These are phyloP conservation scores for Colletotrichum sp. DNA, from an alignment of 2,329 filamentous ascomycete species.

Conservation along the genomic window DNA sequence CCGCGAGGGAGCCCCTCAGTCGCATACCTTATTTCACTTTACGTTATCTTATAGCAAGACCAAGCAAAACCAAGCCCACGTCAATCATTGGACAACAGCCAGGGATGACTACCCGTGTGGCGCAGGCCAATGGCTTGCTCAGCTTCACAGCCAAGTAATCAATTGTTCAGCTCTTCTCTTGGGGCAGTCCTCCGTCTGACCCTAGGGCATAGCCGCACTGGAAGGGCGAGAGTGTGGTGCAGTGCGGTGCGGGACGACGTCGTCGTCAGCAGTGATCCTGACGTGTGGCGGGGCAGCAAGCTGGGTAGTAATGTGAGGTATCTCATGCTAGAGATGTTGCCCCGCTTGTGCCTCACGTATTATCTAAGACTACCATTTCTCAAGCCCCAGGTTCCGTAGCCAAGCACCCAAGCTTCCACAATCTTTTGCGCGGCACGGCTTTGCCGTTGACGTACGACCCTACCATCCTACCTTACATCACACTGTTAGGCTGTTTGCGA, in stretches of 20 bases:
- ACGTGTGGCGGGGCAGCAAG: slow-evolving; percentile 1
- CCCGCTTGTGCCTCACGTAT: neutral
- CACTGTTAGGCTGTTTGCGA: neutral
- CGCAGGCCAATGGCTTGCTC: neutral
- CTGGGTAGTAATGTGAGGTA: neutral
- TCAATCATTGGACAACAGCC: neutral
- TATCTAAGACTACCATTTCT: slow-evolving; percentile 7
- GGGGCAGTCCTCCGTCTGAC: neutral
- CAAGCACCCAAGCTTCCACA: slow-evolving; percentile 6
- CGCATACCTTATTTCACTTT: neutral
- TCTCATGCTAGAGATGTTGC: neutral
- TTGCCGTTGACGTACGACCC: slow-evolving; percentile 11
- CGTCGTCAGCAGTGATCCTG: slow-evolving; percentile 17
- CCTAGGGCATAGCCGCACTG: neutral
- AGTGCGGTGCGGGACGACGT: neutral
- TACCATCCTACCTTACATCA: neutral
- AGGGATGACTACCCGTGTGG: neutral
- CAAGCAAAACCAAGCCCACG: neutral
- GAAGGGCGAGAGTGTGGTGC: neutral
- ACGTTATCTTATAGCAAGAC: neutral
- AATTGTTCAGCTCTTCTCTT: neutral
- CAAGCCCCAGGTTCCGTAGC: neutral
- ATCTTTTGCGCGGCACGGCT: slow-evolving; percentile 2
- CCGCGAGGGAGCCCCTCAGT: neutral
- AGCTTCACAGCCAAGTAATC: neutral